Percentiles rank a stretch among this genome's conserved stretches.
Evolutionary conservation across 441 rosid genomes (phyloP).

Genomic region (Viola pubescens): DNA sequence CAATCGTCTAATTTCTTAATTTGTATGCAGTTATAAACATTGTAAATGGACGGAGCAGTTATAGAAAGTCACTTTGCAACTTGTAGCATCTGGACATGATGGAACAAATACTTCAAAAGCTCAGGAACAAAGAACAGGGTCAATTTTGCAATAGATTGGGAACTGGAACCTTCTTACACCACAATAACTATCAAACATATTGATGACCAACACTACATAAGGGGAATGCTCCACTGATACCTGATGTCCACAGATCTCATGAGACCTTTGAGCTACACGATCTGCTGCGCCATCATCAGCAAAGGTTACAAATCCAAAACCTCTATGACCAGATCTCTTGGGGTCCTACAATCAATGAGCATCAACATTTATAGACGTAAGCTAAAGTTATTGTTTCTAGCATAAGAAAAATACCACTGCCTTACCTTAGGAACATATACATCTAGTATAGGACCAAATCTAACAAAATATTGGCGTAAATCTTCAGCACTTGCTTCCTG

Average conservation of each 20-base stretch:
- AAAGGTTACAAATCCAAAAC: slow-evolving; percentile 91
- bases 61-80: neutral
- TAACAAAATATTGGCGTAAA: slow-evolving; percentile 76
- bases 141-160: neutral
- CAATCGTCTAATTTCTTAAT: neutral
- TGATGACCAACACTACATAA: neutral
- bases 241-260: slow-evolving; percentile 95
- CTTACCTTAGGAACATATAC: slow-evolving; percentile 85
- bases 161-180: neutral
- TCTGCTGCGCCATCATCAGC: slow-evolving; percentile 96
- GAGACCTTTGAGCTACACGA: slow-evolving; percentile 80
- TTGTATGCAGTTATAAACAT: neutral
- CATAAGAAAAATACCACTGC: neutral
- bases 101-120: neutral
- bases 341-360: slow-evolving; percentile 49
- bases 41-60: neutral
- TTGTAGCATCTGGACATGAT: neutral
- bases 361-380: neutral
- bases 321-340: slow-evolving; percentile 88
- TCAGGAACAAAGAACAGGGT: neutral
- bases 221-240: slow-evolving; percentile 28
- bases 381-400: neutral
- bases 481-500: slow-evolving; percentile 85
- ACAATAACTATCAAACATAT: neutral
- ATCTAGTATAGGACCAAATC: slow-evolving; percentile 84